Evolutionary conservation across 2,329 filamentous ascomycete species (phyloP), one percentile per base, ranked within the genome.

Genomic region (Calonectria pteridis): DNA sequence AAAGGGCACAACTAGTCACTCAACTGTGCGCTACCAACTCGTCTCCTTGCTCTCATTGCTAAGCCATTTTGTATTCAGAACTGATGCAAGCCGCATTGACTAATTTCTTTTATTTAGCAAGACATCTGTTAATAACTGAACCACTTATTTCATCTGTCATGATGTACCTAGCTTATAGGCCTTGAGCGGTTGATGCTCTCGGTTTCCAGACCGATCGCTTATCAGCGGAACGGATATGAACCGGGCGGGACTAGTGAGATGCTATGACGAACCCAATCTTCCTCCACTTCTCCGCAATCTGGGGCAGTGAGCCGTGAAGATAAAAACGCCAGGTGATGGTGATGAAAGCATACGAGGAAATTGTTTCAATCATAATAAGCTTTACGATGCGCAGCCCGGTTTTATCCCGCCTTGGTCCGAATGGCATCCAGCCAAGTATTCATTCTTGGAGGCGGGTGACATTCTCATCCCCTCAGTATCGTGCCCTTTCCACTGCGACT

Each of bases 191-290:
- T 68, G 10, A 40, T 58, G 63, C 33, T 33, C 55, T n/a, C 37
- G 50, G 55, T 40, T 4, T 40, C 2, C 2, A 18, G 14, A 62
- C 55, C 55, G 63, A 66, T 40, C 49, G 65, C 65, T 67, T 55
- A 67, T 67, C 65, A 28, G 16, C 35, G 49, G 35, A 43, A 43
- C 65, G 65, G 65, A 53, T 68, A 26, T 40, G 29, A 50, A 23
- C 66, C 66, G 66, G 29, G 26, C 51, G 66, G 37, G 33, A 11
- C 51, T 68, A 59, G 51, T 20, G 37, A 16, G 35, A 40, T 67
- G 20, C 23, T 40, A 16, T 28, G 13, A 18, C 23, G 33, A 18
- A 20, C 23, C 4, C n/a, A 62, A 26, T 4, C 14, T n/a, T 46
- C 20, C 43, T 23, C 11, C 43, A 13, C 43, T 23, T 46, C 43